These are phyloP conservation scores for Botrytis medusae DNA, from an alignment of 2,329 filamentous ascomycete species.

Conservation along the genomic window DNA sequence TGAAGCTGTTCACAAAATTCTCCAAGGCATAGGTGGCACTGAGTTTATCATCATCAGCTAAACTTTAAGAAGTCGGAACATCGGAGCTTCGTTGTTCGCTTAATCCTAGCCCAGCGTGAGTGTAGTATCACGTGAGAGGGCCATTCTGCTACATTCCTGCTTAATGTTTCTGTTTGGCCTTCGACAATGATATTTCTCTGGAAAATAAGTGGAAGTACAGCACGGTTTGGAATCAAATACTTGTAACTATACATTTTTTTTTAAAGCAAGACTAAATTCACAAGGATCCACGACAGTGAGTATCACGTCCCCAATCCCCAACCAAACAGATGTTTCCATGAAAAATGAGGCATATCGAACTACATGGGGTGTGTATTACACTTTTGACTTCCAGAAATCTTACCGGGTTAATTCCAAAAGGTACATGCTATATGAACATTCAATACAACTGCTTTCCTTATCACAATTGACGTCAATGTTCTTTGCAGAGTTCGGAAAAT, in stretches of 20 bases:
- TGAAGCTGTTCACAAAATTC: slow-evolving; percentile 20
- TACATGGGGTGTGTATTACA: not conserved
- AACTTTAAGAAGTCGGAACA: slow-evolving; percentile 1
- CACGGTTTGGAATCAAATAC: not conserved
- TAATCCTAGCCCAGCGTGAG: not conserved
- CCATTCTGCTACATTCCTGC: not conserved
- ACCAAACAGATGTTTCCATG: not conserved
- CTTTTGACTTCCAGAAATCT: not conserved
- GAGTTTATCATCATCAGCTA: slow-evolving; percentile 10
- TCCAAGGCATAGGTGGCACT: slow-evolving; percentile 21
- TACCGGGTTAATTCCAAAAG: not conserved
- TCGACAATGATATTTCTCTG: not conserved
- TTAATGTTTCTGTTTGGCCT: not conserved
- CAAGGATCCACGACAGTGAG: not conserved
- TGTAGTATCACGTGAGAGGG: not conserved
- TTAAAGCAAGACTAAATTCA: not conserved
- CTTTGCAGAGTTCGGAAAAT: not conserved
- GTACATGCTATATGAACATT: not conserved
- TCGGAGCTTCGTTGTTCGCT: not conserved
- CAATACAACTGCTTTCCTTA: not conserved
- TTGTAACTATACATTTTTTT: not conserved
- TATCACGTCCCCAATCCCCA: not conserved
- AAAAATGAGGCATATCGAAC: not conserved
- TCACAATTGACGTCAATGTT: not conserved
- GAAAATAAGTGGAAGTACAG: not conserved